Evolutionary conservation across 441 rosid genomes (phyloP).

Genomic region (Erodium texanum): DNA sequence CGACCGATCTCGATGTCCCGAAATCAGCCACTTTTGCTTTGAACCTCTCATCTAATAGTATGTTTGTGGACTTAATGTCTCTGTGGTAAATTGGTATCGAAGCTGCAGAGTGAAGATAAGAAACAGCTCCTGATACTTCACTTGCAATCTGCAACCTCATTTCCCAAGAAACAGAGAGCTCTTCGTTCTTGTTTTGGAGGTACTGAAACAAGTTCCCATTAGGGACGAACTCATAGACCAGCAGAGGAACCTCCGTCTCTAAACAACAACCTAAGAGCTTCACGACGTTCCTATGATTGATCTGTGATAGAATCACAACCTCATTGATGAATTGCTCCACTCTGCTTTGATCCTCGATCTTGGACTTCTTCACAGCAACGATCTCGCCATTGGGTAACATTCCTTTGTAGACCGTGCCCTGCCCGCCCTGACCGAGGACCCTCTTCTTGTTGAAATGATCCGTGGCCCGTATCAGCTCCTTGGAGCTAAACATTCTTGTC

Average conservation of each 20-base stretch:
- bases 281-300: not conserved
- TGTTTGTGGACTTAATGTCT: not conserved
- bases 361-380: constrained; percentile 3
- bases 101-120: not conserved
- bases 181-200: not conserved
- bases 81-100: constrained; percentile 1
- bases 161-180: not conserved
- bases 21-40: constrained; percentile 3
- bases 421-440: not conserved
- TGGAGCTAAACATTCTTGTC: not conserved
- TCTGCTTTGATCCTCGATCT: not conserved
- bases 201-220: not conserved
- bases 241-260: not conserved
- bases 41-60: not conserved
- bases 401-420: not conserved
- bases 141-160: not conserved
- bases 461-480: not conserved
- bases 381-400: not conserved
- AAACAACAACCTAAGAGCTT: not conserved
- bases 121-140: not conserved
- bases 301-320: not conserved
- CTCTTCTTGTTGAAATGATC: not conserved
- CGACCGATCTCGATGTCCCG: not conserved
- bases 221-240: not conserved
- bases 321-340: not conserved